Evolutionary conservation across 257 asterid genomes (phyloP).

Genomic region (Solanum pennellii): DNA sequence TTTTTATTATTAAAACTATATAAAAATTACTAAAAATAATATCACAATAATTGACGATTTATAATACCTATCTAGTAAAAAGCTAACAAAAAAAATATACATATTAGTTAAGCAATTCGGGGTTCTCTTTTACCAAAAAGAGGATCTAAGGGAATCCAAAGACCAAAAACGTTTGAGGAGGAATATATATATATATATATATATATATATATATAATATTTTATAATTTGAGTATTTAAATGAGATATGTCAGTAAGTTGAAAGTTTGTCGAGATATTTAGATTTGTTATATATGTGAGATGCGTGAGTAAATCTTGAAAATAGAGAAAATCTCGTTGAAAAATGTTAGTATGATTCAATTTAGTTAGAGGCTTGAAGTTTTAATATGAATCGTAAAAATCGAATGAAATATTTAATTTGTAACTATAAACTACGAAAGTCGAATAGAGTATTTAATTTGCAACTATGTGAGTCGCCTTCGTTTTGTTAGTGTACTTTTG

Average conservation of each 20-base stretch:
- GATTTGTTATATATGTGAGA: neutral
- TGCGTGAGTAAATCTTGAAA: rapidly evolving
- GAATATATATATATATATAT: neutral
- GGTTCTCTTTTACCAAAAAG: neutral
- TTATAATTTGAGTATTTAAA: no score
- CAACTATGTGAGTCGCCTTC: neutral
- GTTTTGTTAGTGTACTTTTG: neutral
- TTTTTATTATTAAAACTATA: no score
- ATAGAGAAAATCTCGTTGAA: no score
- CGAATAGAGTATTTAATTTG: neutral
- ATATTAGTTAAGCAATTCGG: neutral
- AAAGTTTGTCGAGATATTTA: neutral
- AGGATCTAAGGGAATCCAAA: neutral
- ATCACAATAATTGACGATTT: no score
- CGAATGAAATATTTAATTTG: neutral
- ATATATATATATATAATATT: no score
- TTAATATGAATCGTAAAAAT: rapidly evolving
- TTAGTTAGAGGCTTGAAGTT: neutral
- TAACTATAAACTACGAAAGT: rapidly evolving
- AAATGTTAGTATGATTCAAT: no score
- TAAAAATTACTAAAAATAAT: no score
- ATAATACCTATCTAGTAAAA: neutral
- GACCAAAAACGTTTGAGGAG: neutral
- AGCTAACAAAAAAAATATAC: neutral
- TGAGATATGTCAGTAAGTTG: no score